phyloP scores from a whole-genome alignment of 2,329 filamentous ascomycete species.

The Sarocladium brachiariae region DNA sequence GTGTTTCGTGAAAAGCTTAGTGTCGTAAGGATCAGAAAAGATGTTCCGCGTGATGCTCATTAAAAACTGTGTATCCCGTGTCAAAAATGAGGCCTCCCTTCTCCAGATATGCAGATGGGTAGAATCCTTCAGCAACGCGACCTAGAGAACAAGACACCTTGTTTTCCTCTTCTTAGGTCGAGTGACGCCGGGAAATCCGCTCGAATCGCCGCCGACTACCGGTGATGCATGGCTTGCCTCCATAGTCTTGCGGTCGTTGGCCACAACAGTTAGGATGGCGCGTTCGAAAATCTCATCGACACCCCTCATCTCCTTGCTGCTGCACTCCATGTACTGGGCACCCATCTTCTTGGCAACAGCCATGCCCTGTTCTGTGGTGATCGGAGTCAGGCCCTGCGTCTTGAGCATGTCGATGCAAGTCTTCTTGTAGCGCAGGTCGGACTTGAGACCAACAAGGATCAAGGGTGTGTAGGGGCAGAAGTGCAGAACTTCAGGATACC shows the following conservation, averaged over 20 bases:
- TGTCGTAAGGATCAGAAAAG: constrained; percentile 21
- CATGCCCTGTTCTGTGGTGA: constrained; percentile 84
- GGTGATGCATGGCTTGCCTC: constrained; percentile 35
- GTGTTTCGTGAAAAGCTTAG: constrained; percentile 2
- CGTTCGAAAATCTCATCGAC: constrained; percentile 95
- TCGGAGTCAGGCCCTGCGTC: constrained; percentile 91
- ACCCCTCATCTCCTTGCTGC: constrained; percentile 92
- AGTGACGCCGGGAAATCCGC: constrained; percentile 35
- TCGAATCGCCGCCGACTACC: constrained; percentile 25
- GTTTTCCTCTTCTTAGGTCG: constrained; percentile 72
- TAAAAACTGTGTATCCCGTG: constrained; percentile 28
- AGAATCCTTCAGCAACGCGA: background rate
- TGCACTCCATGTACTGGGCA: constrained; percentile 95
- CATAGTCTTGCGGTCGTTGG: constrained; percentile 63
- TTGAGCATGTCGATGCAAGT: constrained; percentile 98
- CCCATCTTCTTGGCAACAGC: constrained; percentile 89
- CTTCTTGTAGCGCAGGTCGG: constrained; percentile 89
- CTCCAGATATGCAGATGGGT: constrained; percentile 8
- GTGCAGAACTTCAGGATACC: constrained; percentile 98
- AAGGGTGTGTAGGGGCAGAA: constrained; percentile 97
- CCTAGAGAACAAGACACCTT: constrained; percentile 72
- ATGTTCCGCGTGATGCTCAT: constrained; percentile 34
- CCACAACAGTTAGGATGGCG: constrained; percentile 84
- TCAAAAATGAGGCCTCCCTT: constrained; percentile 11
- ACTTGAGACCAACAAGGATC: constrained; percentile 93